Percentiles rank a stretch among this genome's conserved stretches.
These are phyloP conservation scores for Sporothrix curviconia DNA, from an alignment of 2,329 filamentous ascomycete species.

Conservation along the genomic window DNA sequence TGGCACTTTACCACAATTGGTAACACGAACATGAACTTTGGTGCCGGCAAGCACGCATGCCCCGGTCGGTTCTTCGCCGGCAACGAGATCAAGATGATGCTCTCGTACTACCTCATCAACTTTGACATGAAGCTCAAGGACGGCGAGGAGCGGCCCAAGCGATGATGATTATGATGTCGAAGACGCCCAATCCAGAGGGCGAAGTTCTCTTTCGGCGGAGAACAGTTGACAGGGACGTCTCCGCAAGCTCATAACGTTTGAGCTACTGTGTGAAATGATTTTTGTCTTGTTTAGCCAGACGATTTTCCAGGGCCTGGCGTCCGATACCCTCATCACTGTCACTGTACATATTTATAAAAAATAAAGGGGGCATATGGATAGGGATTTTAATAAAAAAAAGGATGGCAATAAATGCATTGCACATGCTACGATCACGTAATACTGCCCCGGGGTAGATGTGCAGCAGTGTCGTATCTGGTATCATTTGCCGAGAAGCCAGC, in stretches of 20 bases:
- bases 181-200: constrained; percentile 33
- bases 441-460: too few species aligned
- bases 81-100: constrained; percentile 40
- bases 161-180: constrained; percentile 39
- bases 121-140: constrained; percentile 37
- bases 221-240: constrained; percentile 11
- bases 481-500: too few species aligned
- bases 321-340: background rate
- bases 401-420: background rate
- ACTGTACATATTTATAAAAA: background rate
- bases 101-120: constrained; percentile 36
- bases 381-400: background rate
- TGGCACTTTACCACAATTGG: constrained; percentile 38
- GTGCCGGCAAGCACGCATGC: constrained; percentile 42
- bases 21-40: constrained; percentile 41
- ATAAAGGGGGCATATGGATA: background rate
- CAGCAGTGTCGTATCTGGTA: too few species aligned
- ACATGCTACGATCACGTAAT: too few species aligned
- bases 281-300: background rate
- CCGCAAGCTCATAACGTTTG: too few species aligned
- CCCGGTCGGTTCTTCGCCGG: constrained; percentile 43
- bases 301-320: constrained; percentile 2
- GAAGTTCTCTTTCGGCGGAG: constrained; percentile 36
- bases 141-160: constrained; percentile 34
- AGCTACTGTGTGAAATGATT: too few species aligned